Evolutionary conservation across 371 early-diverging fungal species (phyloP), one percentile per base, ranked within the genome.

Genomic region (Enterocytospora artemiae): DNA sequence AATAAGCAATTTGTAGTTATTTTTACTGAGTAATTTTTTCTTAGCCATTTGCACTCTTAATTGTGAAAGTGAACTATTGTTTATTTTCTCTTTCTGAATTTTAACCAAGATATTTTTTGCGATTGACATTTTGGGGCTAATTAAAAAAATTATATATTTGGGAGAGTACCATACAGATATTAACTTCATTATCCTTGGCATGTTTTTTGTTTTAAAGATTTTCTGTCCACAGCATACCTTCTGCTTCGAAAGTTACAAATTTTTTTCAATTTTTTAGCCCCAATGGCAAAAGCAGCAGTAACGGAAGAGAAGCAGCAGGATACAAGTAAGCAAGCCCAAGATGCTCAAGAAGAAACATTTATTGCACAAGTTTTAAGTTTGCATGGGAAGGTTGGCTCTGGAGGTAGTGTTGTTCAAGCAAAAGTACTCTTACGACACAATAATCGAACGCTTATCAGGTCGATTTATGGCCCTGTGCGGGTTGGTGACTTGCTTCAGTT

Each of bases 401-500:
- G 75, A 62, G 79, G 79, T 22, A 51, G 54, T 25, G 49, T 74
- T n/a, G 59, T 48, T 9, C 30, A 65, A 36, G 63, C 55, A 27
- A 71, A 65, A 54, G 53, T 78, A 30, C 56, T 55, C 30, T 30
- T 78, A 25, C n/a, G 53, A 41, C 44, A 63, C 27, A 76, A 39
- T 3, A 58, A 58, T 7, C 63, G 74, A 49, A 55, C 39, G 7
- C 37, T 79, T 16, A 54, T 70, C 7, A 54, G 79, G 53, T 64
- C 76, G 24, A 50, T 79, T 14, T 59, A 69, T 16, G 79, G 79
- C 0, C 72, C 75, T 14, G 62, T 77, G 5, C 37, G 46, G 46
- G 65, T 60, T 14, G 79, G 79, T 48, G 77, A 79, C 53, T 41
- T 64, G 16, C 27, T 79, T 36, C 58, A 67, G 28, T 57, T 79